phyloP scores from a whole-genome alignment of 1,139 yeast species.

The Spathaspora sp. region DNA sequence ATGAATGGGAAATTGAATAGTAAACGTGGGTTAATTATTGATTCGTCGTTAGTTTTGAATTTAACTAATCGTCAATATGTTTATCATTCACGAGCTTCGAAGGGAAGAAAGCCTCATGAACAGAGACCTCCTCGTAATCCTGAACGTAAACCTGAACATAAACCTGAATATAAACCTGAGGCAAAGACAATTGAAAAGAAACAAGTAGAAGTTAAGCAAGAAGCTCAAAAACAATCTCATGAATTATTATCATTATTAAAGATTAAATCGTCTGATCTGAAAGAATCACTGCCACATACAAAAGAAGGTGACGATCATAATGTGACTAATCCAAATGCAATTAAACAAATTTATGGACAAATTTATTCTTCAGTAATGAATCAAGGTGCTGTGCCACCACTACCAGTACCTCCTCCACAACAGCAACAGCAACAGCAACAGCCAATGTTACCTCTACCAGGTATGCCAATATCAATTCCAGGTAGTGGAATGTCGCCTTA shows the following conservation, averaged over 20 bases:
- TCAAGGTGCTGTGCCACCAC: slow-evolving; percentile 25
- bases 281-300: slow-evolving; percentile 6
- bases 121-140: slow-evolving; percentile 22
- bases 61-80: slow-evolving; percentile 72
- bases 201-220: slow-evolving; percentile 7
- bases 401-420: slow-evolving; percentile 14
- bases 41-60: slow-evolving; percentile 80
- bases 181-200: slow-evolving; percentile 3
- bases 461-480: slow-evolving; percentile 7
- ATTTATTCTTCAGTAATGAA: slow-evolving; percentile 45
- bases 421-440: too few species aligned
- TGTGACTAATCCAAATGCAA: slow-evolving; percentile 36
- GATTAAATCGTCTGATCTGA: slow-evolving; percentile 12
- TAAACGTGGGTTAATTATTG: slow-evolving; percentile 81
- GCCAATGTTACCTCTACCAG: slow-evolving; percentile 15
- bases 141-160: slow-evolving; percentile 18
- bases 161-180: slow-evolving; percentile 7
- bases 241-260: slow-evolving; percentile 43
- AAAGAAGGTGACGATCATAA: slow-evolving; percentile 18
- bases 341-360: slow-evolving; percentile 50
- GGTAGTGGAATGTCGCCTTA: slow-evolving; percentile 5
- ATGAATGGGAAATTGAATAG: slow-evolving; percentile 76
- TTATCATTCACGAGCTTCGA: slow-evolving; percentile 70
- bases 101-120: slow-evolving; percentile 35
- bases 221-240: slow-evolving; percentile 19